A percentile compares a stretch with the other conserved stretches of the same genome.
phyloP scores from a whole-genome alignment of 495 filamentous ascomycete species.

The Margaritispora aquatica region DNA sequence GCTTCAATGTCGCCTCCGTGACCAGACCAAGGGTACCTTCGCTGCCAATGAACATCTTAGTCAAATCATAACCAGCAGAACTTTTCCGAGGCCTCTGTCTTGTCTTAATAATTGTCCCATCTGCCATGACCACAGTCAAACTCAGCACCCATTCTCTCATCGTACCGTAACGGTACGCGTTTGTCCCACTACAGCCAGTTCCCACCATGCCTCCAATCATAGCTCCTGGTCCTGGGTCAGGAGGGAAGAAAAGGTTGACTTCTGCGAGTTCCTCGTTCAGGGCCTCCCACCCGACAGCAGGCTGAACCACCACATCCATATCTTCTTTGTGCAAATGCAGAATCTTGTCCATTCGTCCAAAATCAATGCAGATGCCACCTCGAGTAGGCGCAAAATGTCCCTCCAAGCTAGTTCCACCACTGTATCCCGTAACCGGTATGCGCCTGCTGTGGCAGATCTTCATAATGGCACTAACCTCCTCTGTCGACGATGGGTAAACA shows the following conservation, averaged over 20 bases:
- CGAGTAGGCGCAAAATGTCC: constrained; percentile 71
- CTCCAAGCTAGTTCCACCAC: constrained; percentile 73
- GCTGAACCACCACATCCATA: constrained; percentile 76
- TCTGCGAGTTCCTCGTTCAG: constrained; percentile 67
- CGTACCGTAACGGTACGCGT: constrained; percentile 88
- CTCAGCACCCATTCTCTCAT: constrained; percentile 96
- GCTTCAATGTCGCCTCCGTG: constrained; percentile 79
- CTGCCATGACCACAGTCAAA: constrained; percentile 86
- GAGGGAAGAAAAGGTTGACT: constrained; percentile 73
- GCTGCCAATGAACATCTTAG: constrained; percentile 79
- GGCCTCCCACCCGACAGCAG: constrained; percentile 71
- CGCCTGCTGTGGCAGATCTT: constrained; percentile 63
- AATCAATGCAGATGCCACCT: constrained; percentile 74
- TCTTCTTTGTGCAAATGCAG: constrained; percentile 64
- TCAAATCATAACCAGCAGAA: constrained; percentile 83
- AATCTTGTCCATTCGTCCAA: constrained; percentile 69
- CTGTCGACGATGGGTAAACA: constrained; percentile 59
- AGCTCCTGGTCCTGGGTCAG: constrained; percentile 74
- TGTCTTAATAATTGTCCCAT: constrained; percentile 89
- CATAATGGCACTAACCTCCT: constrained; percentile 66
- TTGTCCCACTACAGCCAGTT: constrained; percentile 89
- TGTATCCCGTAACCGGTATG: constrained; percentile 72
- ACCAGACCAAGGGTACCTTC: constrained; percentile 89
- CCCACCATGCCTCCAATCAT: constrained; percentile 97
- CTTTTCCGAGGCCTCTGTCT: constrained; percentile 70